phyloP scores from a whole-genome alignment of 805 yeast genomes.

The Komagataella kurtzmanii region DNA sequence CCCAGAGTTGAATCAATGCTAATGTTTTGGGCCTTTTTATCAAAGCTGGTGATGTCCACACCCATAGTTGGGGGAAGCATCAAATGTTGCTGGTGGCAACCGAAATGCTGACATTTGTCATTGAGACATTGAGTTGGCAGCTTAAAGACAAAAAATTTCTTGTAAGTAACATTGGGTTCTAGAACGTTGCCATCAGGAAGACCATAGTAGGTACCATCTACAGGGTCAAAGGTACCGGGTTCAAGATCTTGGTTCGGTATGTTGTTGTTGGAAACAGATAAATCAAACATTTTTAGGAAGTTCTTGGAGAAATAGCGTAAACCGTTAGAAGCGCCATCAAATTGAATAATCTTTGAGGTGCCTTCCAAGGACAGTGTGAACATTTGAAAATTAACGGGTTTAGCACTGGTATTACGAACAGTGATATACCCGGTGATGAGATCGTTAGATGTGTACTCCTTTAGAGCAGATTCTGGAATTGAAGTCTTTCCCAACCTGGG shows the following conservation, averaged over 20 bases:
- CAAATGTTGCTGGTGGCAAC: slow-evolving; percentile 19
- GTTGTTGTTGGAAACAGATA: slow-evolving; percentile 23
- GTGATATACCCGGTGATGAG: slow-evolving; percentile 41
- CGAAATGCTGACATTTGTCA: slow-evolving; percentile 23
- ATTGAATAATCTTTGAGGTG: slow-evolving; percentile 3
- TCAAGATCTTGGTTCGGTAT: slow-evolving; percentile 10
- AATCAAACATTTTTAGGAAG: slow-evolving; percentile 2
- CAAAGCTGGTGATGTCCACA: slow-evolving; percentile 13
- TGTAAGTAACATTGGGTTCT: slow-evolving; percentile 31
- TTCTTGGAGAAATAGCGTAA: neutral
- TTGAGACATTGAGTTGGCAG: slow-evolving; percentile 41
- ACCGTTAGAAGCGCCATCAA: neutral
- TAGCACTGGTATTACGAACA: slow-evolving; percentile 24
- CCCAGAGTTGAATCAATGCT: slow-evolving; percentile 28
- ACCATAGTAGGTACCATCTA: slow-evolving; percentile 19
- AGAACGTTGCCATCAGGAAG: slow-evolving; percentile 30
- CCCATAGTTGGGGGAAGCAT: slow-evolving; percentile 28
- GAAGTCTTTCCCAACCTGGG: slow-evolving; percentile 15
- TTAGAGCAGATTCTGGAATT: slow-evolving; percentile 20
- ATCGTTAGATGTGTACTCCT: slow-evolving; percentile 59
- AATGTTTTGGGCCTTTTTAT: slow-evolving; percentile 12
- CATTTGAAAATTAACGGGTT: slow-evolving; percentile 47
- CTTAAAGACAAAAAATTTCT: slow-evolving; percentile 43
- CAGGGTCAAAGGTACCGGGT: neutral
- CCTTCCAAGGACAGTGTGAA: slow-evolving; percentile 48